These are phyloP conservation scores for Lactarius tabidus DNA, from an alignment of 768 basidiomycete species.

Conservation along the genomic window DNA sequence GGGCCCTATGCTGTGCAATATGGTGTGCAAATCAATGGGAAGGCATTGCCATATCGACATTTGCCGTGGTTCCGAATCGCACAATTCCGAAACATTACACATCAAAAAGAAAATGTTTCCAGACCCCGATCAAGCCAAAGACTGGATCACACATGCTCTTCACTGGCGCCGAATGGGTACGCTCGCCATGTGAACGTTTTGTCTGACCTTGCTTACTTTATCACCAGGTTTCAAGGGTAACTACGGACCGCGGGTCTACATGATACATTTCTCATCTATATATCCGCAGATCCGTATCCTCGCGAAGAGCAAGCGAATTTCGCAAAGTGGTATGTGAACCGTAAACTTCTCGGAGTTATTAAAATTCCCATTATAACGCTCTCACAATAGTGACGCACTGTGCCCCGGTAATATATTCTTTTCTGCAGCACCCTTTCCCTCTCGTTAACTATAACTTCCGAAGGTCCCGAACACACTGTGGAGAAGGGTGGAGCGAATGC, in stretches of 20 bases:
- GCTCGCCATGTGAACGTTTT: conserved; percentile 32
- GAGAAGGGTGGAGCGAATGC: conserved; percentile 31
- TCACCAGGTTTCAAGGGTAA: conserved; percentile 51
- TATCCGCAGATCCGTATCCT: conserved; percentile 50
- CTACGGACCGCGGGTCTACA: too few species aligned
- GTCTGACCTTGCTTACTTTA: background rate
- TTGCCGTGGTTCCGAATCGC: conserved; percentile 42
- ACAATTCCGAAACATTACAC: conserved; percentile 47
- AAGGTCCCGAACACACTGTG: conserved; percentile 47
- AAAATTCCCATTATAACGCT: background rate
- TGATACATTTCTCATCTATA: background rate
- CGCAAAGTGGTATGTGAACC: background rate
- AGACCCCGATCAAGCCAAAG: conserved; percentile 45
- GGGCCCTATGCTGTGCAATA: conserved; percentile 58
- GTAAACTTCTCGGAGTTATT: conserved; percentile 40
- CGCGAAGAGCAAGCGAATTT: conserved; percentile 51
- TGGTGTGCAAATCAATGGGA: conserved; percentile 52
- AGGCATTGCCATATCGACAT: conserved; percentile 54
- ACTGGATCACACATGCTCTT: conserved; percentile 48
- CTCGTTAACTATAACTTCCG: background rate
- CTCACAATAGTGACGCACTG: conserved; percentile 41
- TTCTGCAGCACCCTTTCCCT: background rate
- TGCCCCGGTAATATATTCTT: conserved; percentile 40
- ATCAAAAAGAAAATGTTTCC: conserved; percentile 42
- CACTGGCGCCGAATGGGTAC: conserved; percentile 43